These are phyloP conservation scores for Allium sativum DNA, from an alignment of 106 monocot genomes.

Conservation along the genomic window DNA sequence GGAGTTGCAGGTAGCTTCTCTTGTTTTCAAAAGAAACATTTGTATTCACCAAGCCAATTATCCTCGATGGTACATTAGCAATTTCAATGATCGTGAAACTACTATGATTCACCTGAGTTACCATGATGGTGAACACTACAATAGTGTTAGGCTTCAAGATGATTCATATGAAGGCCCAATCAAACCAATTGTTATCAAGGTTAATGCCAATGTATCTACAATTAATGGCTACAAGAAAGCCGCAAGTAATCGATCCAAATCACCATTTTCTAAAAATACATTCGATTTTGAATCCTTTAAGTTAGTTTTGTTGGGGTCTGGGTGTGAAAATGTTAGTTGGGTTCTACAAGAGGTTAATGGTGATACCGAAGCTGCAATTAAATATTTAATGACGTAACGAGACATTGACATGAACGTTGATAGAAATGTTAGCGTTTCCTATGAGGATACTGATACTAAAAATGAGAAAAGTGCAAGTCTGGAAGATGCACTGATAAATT, in stretches of 20 bases:
- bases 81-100: constrained; percentile 41
- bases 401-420: constrained; percentile 7
- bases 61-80: constrained; percentile 80
- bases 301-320: constrained; percentile 62
- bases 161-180: constrained; percentile 69
- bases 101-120: constrained; percentile 82
- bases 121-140: constrained; percentile 88
- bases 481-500: neutral
- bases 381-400: constrained; percentile 66
- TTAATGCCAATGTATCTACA: constrained; percentile 39
- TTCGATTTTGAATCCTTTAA: constrained; percentile 37
- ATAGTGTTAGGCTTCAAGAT: constrained; percentile 55
- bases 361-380: constrained; percentile 80
- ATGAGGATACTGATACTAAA: constrained; percentile 3
- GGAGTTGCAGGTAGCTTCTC: constrained; percentile 90
- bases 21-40: constrained; percentile 63
- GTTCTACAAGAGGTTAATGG: constrained; percentile 63
- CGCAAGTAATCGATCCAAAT: constrained; percentile 19
- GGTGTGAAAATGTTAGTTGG: constrained; percentile 35
- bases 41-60: constrained; percentile 81
- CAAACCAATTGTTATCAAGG: constrained; percentile 60
- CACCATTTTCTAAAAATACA: neutral
- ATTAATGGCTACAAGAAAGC: constrained; percentile 16
- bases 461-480: constrained; percentile 10
- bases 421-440: neutral